Base-by-base conservation (phyloP, 176 grass and related monocot genomes). In the Hordeum marinum region DNA sequence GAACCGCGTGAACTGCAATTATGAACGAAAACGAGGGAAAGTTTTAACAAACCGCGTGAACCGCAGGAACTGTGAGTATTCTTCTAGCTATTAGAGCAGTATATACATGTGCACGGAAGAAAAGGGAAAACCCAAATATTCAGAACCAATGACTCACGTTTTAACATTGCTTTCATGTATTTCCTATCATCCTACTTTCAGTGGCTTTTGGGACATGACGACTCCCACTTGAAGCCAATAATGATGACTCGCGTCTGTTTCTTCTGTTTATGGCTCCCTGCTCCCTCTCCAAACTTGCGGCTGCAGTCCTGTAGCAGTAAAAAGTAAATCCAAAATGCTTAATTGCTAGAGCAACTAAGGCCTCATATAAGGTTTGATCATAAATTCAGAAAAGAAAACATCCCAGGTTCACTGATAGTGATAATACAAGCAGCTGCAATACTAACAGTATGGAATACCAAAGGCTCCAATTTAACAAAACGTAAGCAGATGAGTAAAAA, bases 11-110 rank as follows among this genome's bases (percentile, higher is more conserved):
- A 62, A 0, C 76, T 86, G 29, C 11, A 46, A 46, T 46, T 46
- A 48, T 79, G 25, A 62, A 13, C 13, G n/a, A 85, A 61, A 20
- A 85, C 46, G 32, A 66, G n/a, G n/a, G n/a, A n/a, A n/a, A n/a
- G n/a, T n/a, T n/a, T n/a, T n/a, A n/a, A n/a, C n/a, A n/a, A 2
- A 0, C 0, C 2, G 0, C 25, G 9, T 46, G 7, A 62, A 0
- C 76, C 80, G 29, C 11, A 46, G 17, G 50, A 79, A 71, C 20
- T 31, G 3, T 58, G 20, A 85, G 84, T 72, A 20, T 6, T 79
- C 26, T n/a, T n/a, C n/a, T n/a, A n/a, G n/a, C n/a, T 18, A 32
- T 60, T 71, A 84, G 50, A 61, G 24, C 48, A 78, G 34, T 23
- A 48, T 48, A 48, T 48, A 5, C 45, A 62, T 25, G 1, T 61